These are phyloP conservation scores for Termitomyces sp. DNA, from an alignment of 768 basidiomycete genomes.

Conservation along the genomic window DNA sequence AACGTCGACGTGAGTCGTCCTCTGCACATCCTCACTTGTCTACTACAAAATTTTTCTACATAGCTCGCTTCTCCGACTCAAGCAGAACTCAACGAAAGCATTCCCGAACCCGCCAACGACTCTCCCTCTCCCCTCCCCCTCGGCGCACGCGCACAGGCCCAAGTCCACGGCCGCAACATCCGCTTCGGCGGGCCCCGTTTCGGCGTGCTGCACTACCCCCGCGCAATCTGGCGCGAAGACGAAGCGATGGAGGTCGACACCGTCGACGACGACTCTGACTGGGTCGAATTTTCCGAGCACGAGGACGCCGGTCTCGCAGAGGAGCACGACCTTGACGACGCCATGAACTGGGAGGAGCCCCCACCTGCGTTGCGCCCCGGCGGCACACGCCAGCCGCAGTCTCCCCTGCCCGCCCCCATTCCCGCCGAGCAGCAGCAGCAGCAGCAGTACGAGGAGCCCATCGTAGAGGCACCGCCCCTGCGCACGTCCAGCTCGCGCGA, in stretches of 20 bases:
- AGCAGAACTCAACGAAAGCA: slow-evolving; percentile 56
- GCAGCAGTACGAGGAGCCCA: no score
- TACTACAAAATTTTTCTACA: no score
- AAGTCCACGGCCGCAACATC: slow-evolving; percentile 42
- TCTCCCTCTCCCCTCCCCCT: slow-evolving; percentile 44
- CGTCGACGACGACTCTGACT: slow-evolving; percentile 50
- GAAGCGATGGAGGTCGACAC: slow-evolving; percentile 63
- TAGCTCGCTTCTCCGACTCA: slow-evolving; percentile 75
- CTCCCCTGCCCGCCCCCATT: slow-evolving; percentile 25
- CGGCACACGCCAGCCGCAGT: slow-evolving; percentile 17
- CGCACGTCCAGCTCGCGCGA: slow-evolving; percentile 46
- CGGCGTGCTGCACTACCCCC: slow-evolving; percentile 69
- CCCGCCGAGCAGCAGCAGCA: slow-evolving; percentile 27
- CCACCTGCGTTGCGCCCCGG: no score
- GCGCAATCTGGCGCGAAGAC: slow-evolving; percentile 73
- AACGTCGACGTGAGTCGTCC: slow-evolving; percentile 80
- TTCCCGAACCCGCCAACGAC: slow-evolving; percentile 39
- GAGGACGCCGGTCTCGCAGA: slow-evolving; percentile 62
- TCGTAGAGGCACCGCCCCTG: slow-evolving; percentile 19
- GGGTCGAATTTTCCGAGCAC: slow-evolving; percentile 54
- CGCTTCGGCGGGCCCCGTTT: slow-evolving; percentile 62
- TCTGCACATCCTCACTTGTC: no score
- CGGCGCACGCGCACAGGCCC: slow-evolving; percentile 27
- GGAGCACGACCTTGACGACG: slow-evolving; percentile 70
- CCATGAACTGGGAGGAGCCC: slow-evolving; percentile 90